A percentile compares a stretch with the other conserved stretches of the same genome.
Conservation (phyloP, 805 yeast species). For the Priceomyces castillae region DNA sequence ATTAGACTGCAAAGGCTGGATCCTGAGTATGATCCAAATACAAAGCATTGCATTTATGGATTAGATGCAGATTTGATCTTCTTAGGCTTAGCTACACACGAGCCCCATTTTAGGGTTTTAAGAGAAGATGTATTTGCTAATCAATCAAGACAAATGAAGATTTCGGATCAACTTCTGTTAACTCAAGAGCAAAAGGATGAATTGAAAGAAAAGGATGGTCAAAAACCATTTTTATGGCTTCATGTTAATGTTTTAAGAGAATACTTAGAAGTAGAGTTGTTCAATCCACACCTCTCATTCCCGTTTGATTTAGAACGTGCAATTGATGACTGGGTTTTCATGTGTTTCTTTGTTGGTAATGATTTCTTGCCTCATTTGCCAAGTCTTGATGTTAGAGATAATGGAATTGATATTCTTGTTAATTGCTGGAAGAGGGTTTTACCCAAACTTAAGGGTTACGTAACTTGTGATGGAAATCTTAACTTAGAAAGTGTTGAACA, state of each 20-base stretch:
- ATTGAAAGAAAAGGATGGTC: conserved; percentile 42
- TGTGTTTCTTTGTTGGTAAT: conserved; percentile 98
- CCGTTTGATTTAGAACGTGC: conserved; percentile 90
- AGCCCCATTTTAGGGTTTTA: conserved; percentile 89
- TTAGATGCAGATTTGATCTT: conserved; percentile 94
- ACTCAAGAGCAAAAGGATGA: conserved; percentile 54
- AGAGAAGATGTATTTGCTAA: conserved; percentile 97
- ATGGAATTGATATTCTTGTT: conserved; percentile 80
- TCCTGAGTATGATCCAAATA: conserved; percentile 68
- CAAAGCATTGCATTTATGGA: conserved; percentile 93
- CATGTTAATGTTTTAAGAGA: conserved; percentile 86
- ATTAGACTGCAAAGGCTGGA: conserved; percentile 86
- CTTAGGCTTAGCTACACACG: conserved; percentile 96
- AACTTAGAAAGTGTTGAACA: conserved; percentile 74
- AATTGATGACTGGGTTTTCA: conserved; percentile 96
- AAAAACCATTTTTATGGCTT: conserved; percentile 91
- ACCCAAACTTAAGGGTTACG: conserved; percentile 66
- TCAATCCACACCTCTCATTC: conserved; percentile 65
- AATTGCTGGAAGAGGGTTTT: conserved; percentile 78
- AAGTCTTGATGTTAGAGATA: conserved; percentile 89
- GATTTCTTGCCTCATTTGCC: conserved; percentile 98
- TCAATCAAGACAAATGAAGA: conserved; percentile 47
- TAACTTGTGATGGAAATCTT: conserved; percentile 87
- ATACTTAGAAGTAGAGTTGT: conserved; percentile 78
- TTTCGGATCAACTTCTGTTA: conserved; percentile 53